Evolutionary conservation across 129 eudicot species (phyloP).

Genomic region (Flaveria sonorensis): DNA sequence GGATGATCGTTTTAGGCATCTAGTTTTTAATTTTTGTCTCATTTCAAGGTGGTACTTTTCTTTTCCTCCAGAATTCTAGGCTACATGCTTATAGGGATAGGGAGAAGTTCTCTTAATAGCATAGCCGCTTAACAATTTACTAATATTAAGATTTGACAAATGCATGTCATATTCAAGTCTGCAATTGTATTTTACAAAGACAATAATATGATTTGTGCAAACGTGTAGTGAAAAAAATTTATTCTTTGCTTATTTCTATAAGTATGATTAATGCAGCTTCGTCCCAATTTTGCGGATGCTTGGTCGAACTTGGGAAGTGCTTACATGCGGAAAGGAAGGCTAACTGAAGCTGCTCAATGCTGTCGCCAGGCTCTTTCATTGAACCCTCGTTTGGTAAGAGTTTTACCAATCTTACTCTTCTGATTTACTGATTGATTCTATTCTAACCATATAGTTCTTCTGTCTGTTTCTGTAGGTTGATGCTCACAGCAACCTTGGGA

Average conservation of each 20-base stretch:
- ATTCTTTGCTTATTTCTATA: not conserved
- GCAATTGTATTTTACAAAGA: not conserved
- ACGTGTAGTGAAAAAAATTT: not conserved
- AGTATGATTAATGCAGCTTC: constrained; percentile 63
- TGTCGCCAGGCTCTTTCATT: constrained; percentile 98
- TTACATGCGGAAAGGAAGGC: constrained; percentile 93
- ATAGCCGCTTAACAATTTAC: not conserved
- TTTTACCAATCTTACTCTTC: not conserved
- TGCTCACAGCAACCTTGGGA: constrained; percentile 97
- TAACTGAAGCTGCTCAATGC: constrained; percentile 92
- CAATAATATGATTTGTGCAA: not conserved
- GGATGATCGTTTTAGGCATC: too few relatives aligned
- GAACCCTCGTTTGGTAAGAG: constrained; percentile 81
- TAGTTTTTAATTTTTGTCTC: not conserved
- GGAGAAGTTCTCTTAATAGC: not conserved
- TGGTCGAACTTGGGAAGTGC: constrained; percentile 99
- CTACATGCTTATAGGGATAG: constrained; percentile 5
- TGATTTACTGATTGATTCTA: constrained; percentile 11
- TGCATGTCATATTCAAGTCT: not conserved
- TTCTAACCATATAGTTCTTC: constrained; percentile 12
- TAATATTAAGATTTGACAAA: constrained; percentile 11
- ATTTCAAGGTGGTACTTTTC: not conserved
- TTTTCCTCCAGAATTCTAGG: not conserved
- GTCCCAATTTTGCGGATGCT: constrained; percentile 98
- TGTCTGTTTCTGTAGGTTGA: constrained; percentile 59